Conservation (phyloP, 352 stramenopile genomes). For the Phytophthora podocarpi region DNA sequence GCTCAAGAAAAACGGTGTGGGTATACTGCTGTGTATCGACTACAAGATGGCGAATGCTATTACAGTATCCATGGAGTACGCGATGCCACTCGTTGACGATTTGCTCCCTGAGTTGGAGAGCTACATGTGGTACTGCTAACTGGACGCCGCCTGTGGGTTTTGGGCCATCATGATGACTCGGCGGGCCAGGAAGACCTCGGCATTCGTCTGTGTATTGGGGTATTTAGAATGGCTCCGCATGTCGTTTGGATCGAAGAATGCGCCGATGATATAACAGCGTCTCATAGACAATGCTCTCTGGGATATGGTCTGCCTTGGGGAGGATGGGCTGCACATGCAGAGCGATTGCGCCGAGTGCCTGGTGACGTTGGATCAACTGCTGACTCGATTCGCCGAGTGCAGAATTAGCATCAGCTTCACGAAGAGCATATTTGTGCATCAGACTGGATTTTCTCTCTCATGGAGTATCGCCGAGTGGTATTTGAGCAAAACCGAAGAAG, state of each 20-base stretch:
- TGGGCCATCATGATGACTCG: background rate
- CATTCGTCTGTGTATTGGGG: background rate
- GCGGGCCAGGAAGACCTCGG: background rate
- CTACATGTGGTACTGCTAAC: too few relatives aligned
- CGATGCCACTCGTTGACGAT: background rate
- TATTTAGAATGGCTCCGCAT: background rate
- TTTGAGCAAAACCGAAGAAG: background rate
- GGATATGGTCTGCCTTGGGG: too few relatives aligned
- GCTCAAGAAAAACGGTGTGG: background rate
- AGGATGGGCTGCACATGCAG: too few relatives aligned
- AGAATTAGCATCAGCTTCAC: background rate
- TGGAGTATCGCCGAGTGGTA: background rate
- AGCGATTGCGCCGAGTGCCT: too few relatives aligned
- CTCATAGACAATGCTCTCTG: background rate
- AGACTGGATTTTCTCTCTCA: too few relatives aligned
- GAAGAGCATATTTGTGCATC: slow-evolving; percentile 4
- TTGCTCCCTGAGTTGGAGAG: background rate
- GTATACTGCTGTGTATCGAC: background rate
- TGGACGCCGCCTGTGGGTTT: background rate
- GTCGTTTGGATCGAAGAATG: background rate
- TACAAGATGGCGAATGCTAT: background rate
- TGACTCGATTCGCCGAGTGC: slow-evolving; percentile 2
- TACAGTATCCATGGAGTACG: background rate
- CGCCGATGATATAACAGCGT: background rate
- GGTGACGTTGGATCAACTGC: background rate